phyloP scores from a whole-genome alignment of 2,329 filamentous ascomycete species.

The Trichoderma koningii region DNA sequence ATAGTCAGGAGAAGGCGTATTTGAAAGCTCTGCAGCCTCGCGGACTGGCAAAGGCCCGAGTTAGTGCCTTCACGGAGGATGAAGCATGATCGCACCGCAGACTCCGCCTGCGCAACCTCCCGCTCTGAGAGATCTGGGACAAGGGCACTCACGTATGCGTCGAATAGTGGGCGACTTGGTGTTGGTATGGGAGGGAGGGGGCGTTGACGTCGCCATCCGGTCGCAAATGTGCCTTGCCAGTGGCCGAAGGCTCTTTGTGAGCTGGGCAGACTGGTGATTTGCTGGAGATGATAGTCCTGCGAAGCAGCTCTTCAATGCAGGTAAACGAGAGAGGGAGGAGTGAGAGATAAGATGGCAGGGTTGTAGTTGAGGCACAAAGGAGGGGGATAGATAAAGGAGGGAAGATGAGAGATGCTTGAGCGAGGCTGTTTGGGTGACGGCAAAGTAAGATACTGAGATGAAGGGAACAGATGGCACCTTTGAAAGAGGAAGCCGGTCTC shows the following conservation, averaged over 20 bases:
- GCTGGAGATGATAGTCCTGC: not conserved
- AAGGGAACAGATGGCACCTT: not conserved
- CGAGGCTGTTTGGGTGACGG: not conserved
- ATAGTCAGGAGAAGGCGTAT: slow-evolving; percentile 80
- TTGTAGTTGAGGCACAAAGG: not conserved
- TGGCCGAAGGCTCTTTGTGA: not conserved
- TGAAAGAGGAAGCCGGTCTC: not conserved
- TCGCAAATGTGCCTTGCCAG: not conserved
- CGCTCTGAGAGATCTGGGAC: slow-evolving; percentile 3
- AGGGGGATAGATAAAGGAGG: not conserved
- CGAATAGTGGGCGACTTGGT: slow-evolving; percentile 81
- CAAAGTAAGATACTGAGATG: not conserved
- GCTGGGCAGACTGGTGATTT: not conserved
- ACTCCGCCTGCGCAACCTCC: not conserved
- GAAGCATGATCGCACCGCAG: not conserved
- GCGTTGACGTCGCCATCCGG: slow-evolving; percentile 15
- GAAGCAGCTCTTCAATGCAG: not conserved
- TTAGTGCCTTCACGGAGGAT: slow-evolving; percentile 7
- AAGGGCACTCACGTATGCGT: slow-evolving; percentile 68
- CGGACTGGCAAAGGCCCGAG: slow-evolving; percentile 58
- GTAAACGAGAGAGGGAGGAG: not conserved
- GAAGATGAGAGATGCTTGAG: not conserved
- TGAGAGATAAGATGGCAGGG: not conserved
- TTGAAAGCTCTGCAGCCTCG: slow-evolving; percentile 85
- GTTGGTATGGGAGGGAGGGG: slow-evolving; percentile 56